Evolutionary conservation across 306 rosid species (phyloP), one percentile per base, ranked within the genome.

Genomic region (Cicer chorassanicum): DNA sequence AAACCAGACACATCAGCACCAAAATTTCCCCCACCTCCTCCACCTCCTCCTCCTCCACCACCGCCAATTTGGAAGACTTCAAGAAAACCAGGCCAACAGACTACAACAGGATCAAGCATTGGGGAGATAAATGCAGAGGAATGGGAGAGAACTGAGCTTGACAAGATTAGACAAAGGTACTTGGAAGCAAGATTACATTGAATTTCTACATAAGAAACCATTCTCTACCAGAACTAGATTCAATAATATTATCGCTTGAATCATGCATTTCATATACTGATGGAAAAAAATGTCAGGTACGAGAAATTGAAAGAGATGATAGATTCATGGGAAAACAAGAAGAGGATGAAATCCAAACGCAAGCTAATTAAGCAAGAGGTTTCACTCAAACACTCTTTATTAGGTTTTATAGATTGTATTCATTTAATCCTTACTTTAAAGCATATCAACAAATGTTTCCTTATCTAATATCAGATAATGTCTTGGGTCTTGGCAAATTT

Each of bases 281-380:
- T 39, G 38, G 21, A 12, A 24, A 70, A 71, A 13, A 46, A 62
- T 88, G 75, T 61, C 92, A 94, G 99, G 90, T 78, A 80, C 4
- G 88, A 90, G 46, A 81, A 76, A 74, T 74, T 76, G 65, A 66
- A 48, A 8, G 77, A 78, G 73, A 73, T 49, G 8, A 89, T 92
- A 74, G 75, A 50, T 68, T 74, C 87, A 40, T 92, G 99, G 99
- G 97, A 89, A 84, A 71, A 38, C 57, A 84, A 89, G 80, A 89
- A 85, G 88, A 84, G 15, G 82, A 67, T 0, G 12, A 87, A 83
- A 68, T 89, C 90, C 68, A 87, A 46, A 78, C 65, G 42, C 38
- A 70, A 51, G 72, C 81, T 80, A 24, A 44, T 74, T 9, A 72
- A 11, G 49, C 72, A 61, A 38, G 82, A 95, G 99, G 99, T 95